Evolutionary conservation across 345 rosid genomes (phyloP), one percentile per base, ranked within the genome.

Genomic region (Draba incana): DNA sequence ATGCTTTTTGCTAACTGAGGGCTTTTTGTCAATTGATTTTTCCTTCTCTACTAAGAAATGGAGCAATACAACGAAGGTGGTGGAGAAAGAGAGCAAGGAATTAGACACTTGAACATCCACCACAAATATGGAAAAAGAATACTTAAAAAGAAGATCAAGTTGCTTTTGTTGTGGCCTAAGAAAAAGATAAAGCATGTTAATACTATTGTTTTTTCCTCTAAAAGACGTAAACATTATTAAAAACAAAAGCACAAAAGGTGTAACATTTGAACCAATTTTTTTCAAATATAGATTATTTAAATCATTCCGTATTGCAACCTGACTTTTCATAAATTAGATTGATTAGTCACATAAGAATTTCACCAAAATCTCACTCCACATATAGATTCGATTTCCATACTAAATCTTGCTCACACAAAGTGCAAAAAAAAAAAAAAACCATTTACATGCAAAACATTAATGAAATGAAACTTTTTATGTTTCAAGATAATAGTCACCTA

Each of bases 41-140:
- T 75, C 44, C 84, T 83, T 85, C 78, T 74, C 39, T 37, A 5
- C 76, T 79, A 85, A 82, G 87, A 74, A 83, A 82, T 54, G 78
- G 20, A 45, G 38, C 57, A 58, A 66, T 48, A 48, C 54, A 4
- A 2, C 13, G 4, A 69, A 64, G 58, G 66, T 64, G 73, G 80
- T 62, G 78, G 69, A 68, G 74, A 27, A 75, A 13, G 65, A 68
- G 64, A 54, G 69, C 56, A 74, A 75, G 74, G 78, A 75, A 75
- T 75, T 66, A 61, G 73, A 67, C 67, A 74, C 39, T 72, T 20
- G 41, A 65, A 66, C 77, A 66, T 42, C 39, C 23, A 49, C 77
- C 72, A 61, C 66, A 74, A 54, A 68, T 30, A 60, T 45, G 63
- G 63, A 66, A 66, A 73, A 74, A 53, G 73, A 60, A 74, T 45